These are phyloP conservation scores for Bacidia rubella DNA, from an alignment of 495 filamentous ascomycete genomes.

Conservation along the genomic window DNA sequence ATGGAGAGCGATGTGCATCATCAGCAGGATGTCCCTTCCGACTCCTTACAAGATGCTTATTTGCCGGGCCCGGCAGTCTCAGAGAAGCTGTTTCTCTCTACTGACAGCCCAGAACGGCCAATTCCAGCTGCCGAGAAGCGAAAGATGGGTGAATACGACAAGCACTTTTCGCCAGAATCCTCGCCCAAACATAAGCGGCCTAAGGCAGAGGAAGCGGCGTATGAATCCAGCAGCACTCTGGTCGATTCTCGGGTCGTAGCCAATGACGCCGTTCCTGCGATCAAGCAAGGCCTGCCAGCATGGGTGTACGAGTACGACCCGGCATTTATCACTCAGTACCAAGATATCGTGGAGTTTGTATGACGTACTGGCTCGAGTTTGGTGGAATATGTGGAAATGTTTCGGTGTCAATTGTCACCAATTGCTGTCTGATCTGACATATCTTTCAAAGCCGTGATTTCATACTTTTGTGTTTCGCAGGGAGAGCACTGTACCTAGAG, in stretches of 20 bases:
- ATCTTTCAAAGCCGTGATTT: no score
- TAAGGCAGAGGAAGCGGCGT: not conserved
- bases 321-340: constrained; percentile 33
- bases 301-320: constrained; percentile 37
- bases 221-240: not conserved
- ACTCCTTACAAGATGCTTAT: not conserved
- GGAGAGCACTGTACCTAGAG: no score
- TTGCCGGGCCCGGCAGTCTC: not conserved
- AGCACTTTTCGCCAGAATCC: not conserved
- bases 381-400: no score
- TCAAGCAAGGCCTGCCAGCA: constrained; percentile 22
- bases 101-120: constrained; percentile 13
- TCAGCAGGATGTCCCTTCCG: not conserved
- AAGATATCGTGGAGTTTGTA: constrained; percentile 38
- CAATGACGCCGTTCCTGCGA: not conserved
- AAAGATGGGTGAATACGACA: constrained; percentile 4
- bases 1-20: constrained; percentile 1
- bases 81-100: constrained; percentile 7
- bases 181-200: not conserved
- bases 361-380: constrained; percentile 16
- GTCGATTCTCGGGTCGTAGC: constrained; percentile 4
- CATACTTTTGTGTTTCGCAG: no score
- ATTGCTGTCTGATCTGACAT: no score
- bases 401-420: no score
- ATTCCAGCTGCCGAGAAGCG: constrained; percentile 2